A percentile compares a stretch with the other conserved stretches of the same genome.
Evolutionary conservation across 1,284 basidiomycete species (phyloP).

Genomic region (Cryptococcus sp.): DNA sequence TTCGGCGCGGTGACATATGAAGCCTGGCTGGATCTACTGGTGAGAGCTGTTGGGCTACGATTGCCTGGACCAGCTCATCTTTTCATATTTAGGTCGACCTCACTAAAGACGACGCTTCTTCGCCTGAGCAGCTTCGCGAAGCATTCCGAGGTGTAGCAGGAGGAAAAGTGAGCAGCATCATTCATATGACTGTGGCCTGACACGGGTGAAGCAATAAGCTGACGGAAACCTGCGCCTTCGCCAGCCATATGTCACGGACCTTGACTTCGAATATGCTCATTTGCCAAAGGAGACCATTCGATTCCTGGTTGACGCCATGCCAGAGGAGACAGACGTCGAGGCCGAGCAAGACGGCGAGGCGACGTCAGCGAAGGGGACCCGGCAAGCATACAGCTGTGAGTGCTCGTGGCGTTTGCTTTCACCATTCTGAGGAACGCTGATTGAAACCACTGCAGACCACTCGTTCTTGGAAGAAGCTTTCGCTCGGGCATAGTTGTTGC

Average conservation of each 20-base stretch:
- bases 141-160: slow-evolving; percentile 89
- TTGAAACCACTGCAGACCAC: slow-evolving; percentile 26
- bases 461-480: slow-evolving; percentile 45
- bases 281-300: slow-evolving; percentile 76
- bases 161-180: slow-evolving; percentile 68
- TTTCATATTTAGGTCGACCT: slow-evolving; percentile 72
- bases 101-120: slow-evolving; percentile 86
- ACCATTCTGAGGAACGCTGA: neutral
- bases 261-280: slow-evolving; percentile 85
- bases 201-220: too few relatives aligned
- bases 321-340: slow-evolving; percentile 33
- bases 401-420: slow-evolving; percentile 1
- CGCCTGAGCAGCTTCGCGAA: slow-evolving; percentile 86
- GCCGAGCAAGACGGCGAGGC: slow-evolving; percentile 20
- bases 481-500: slow-evolving; percentile 14
- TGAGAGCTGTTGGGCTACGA: slow-evolving; percentile 47
- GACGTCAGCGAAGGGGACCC: slow-evolving; percentile 1
- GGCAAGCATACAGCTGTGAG: slow-evolving; percentile 47
- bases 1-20: slow-evolving; percentile 91
- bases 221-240: too few relatives aligned
- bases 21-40: slow-evolving; percentile 91
- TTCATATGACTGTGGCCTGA: too few relatives aligned
- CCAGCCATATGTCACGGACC: slow-evolving; percentile 87
- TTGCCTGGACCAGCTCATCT: too few relatives aligned
- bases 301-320: slow-evolving; percentile 65